phyloP scores from a whole-genome alignment of 371 early-diverging fungal species.

The Haplosporangium sp. region DNA sequence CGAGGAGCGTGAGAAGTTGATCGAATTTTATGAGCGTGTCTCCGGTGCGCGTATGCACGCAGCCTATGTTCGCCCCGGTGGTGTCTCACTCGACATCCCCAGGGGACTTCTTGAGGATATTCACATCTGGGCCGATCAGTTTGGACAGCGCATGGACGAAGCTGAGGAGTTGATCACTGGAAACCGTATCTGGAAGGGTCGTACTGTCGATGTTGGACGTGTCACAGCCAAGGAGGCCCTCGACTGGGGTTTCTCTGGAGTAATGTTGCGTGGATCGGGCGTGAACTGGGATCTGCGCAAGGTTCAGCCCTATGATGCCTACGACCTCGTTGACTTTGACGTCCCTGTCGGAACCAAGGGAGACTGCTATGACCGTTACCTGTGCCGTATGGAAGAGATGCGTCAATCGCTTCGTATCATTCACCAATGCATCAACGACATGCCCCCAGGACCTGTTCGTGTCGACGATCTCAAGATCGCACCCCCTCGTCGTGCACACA shows the following conservation, averaged over 20 bases:
- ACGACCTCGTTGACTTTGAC: slow-evolving; percentile 95
- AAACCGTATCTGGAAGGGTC: slow-evolving; percentile 96
- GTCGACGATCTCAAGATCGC: slow-evolving; percentile 98
- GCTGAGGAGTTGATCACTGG: slow-evolving; percentile 92
- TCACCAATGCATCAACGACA: slow-evolving; percentile 92
- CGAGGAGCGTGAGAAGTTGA: slow-evolving; percentile 97
- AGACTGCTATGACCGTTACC: slow-evolving; percentile 96
- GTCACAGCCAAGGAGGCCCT: slow-evolving; percentile 90
- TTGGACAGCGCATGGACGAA: slow-evolving; percentile 91
- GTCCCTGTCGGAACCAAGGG: slow-evolving; percentile 96
- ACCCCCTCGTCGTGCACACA: slow-evolving; percentile 93
- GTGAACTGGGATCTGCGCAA: slow-evolving; percentile 96
- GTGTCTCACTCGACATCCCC: slow-evolving; percentile 94
- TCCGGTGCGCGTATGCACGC: slow-evolving; percentile 98
- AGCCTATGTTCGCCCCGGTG: slow-evolving; percentile 97
- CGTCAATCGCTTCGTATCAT: slow-evolving; percentile 96
- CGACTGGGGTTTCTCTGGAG: slow-evolving; percentile 94
- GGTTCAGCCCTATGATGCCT: slow-evolving; percentile 94
- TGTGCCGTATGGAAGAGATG: slow-evolving; percentile 98
- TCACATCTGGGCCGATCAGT: slow-evolving; percentile 92
- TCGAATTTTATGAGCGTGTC: slow-evolving; percentile 99
- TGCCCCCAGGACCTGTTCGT: slow-evolving; percentile 94
- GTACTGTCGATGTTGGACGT: slow-evolving; percentile 89
- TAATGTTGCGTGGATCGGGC: slow-evolving; percentile 95
- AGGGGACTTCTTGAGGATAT: slow-evolving; percentile 95